A percentile compares a stretch with the other conserved stretches of the same genome.
These are phyloP conservation scores for Lunularia cruciata DNA, from an alignment of 225 moss, liverwort and hornwort species.

Conservation along the genomic window DNA sequence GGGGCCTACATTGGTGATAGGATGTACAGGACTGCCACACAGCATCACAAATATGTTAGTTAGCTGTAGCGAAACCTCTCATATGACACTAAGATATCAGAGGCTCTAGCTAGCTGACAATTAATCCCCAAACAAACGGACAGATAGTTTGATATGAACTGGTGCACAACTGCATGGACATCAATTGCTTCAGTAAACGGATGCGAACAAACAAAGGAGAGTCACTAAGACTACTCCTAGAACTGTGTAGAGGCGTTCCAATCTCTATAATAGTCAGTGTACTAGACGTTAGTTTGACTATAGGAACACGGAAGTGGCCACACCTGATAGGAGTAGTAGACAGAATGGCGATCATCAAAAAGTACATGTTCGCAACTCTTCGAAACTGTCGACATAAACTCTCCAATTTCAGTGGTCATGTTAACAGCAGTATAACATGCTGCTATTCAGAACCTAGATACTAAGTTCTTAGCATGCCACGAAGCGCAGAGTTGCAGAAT, in stretches of 20 bases:
- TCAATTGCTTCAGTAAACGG: background rate
- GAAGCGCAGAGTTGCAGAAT: no score
- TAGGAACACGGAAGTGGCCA: background rate
- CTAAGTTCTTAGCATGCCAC: no score
- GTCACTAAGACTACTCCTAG: no score
- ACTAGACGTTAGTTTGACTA: no score
- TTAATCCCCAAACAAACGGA: background rate
- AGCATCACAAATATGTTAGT: constrained; percentile 21
- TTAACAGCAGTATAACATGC: constrained; percentile 18
- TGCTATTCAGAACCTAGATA: no score
- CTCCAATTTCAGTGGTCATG: background rate
- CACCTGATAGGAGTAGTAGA: constrained; percentile 91
- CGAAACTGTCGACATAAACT: constrained; percentile 59
- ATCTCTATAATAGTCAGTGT: no score
- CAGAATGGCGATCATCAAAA: constrained; percentile 84
- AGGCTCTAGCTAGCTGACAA: no score
- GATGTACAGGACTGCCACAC: constrained; percentile 79
- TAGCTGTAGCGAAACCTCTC: background rate
- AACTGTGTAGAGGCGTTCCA: no score
- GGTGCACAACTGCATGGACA: background rate
- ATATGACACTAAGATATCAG: background rate
- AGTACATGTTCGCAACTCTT: constrained; percentile 90
- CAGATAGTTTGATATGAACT: no score
- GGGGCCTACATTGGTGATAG: constrained; percentile 87
- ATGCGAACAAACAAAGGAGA: no score